Base-by-base conservation (phyloP, 2,329 filamentous ascomycete genomes). In the Berkeleyomyces basicola region DNA sequence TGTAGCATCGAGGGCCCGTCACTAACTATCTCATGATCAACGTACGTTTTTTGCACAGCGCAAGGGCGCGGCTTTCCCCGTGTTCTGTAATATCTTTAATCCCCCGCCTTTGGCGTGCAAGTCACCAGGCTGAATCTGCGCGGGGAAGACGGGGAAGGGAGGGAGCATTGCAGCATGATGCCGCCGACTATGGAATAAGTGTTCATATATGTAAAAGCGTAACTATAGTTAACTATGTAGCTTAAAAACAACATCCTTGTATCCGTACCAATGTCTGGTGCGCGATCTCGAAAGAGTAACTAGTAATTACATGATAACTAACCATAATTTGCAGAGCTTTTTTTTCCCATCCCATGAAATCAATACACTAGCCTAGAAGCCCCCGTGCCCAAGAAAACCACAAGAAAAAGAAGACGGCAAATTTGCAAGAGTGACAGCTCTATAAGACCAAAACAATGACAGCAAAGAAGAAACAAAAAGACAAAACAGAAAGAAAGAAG, bases 21-120 rank as follows among this genome's bases (percentile, higher is more conserved):
- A 23, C 23, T 23, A 31, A 55, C 11, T 39, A 63, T 63, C 53
- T 63, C 53, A 59, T 47, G 61, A 63, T 49, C 44, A 63, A 63
- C 53, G 46, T 58, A 63, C 55, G 61, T 63, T 58, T 58, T 46
- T 58, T 31, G 11, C 36, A 6, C 23, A 14, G 36, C 11, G 49
- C 49, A 55, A 55, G 49, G 33, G 37, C 49, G 7, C 36, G 49
- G 33, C 14, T 14, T 55, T 55, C 49, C 36, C 49, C 49, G 33
- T 39, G 9, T 39, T 55, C 31, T 55, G 49, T n/a, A 55, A 37
- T 55, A n/a, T 33, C 10, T 14, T 36, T 6, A 55, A 14, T 55
- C 23, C 31, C 33, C 33, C 6, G 36, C 49, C 11, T 55, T 55
- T 14, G n/a, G 10, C 10, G 33, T 11, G n/a, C 31, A 14, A 36